Evolutionary conservation across 768 basidiomycete genomes (phyloP).

Genomic region (Leccinum variicolor): DNA sequence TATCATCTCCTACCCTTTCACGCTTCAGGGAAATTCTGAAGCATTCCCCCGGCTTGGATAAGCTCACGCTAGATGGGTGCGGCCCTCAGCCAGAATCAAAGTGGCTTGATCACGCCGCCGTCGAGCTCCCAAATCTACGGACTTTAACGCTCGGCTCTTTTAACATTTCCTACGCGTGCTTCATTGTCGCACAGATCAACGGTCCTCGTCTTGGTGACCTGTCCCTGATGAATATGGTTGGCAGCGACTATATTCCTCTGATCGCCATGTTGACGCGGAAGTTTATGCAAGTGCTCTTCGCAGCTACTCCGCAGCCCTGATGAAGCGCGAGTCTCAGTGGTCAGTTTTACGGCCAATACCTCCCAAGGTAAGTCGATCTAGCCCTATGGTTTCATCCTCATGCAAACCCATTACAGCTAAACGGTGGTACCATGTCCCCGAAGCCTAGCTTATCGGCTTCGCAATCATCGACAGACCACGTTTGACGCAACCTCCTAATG

Average conservation of each 20-base stretch:
- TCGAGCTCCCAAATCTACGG: conserved; percentile 48
- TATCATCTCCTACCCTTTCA: conserved; percentile 45
- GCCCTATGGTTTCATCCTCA: not conserved
- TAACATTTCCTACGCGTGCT: conserved; percentile 44
- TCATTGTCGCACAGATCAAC: conserved; percentile 44
- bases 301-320: conserved; percentile 72
- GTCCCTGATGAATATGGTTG: conserved; percentile 51
- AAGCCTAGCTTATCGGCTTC: conserved; percentile 24
- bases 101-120: conserved; percentile 32
- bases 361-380: conserved; percentile 30
- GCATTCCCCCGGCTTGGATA: conserved; percentile 46
- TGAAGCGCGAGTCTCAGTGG: conserved; percentile 67
- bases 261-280: conserved; percentile 43
- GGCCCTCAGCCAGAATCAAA: conserved; percentile 42
- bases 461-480: conserved; percentile 33
- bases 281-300: conserved; percentile 44
- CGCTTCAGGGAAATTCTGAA: conserved; percentile 53
- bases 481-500: conserved; percentile 36
- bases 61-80: conserved; percentile 60
- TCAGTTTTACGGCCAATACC: conserved; percentile 26
- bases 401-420: conserved; percentile 16
- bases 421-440: conserved; percentile 28
- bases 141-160: conserved; percentile 56
- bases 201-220: conserved; percentile 58
- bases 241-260: conserved; percentile 49